Conservation (phyloP, 2,329 filamentous ascomycete species). For the Moelleriella libera region DNA sequence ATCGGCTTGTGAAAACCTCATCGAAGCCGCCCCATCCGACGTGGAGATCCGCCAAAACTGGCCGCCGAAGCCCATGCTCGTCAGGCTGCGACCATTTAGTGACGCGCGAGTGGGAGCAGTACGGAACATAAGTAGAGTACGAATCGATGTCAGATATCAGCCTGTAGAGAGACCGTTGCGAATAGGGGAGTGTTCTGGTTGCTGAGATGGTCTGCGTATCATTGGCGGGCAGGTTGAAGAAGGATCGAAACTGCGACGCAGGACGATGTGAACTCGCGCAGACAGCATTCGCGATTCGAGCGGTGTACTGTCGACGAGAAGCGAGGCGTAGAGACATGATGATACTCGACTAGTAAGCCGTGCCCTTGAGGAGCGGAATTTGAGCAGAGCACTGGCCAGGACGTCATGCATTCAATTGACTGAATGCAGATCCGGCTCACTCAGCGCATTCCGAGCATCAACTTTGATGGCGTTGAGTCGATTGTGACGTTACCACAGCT, state of each 20-base stretch:
- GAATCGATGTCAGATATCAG: conserved; percentile 79
- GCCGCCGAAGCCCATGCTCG: conserved; percentile 39
- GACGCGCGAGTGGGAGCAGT: conserved; percentile 66
- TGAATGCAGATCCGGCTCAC: too few species aligned
- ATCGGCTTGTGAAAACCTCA: conserved; percentile 67
- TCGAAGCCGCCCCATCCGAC: conserved; percentile 76
- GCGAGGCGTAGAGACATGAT: not conserved
- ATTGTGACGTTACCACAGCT: too few species aligned
- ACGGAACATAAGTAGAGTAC: conserved; percentile 83
- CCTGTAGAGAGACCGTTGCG: conserved; percentile 56
- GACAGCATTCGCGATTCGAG: not conserved
- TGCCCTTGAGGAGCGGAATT: too few species aligned
- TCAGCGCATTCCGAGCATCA: too few species aligned
- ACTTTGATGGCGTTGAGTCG: too few species aligned
- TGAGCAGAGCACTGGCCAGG: not conserved
- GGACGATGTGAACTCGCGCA: conserved; percentile 2
- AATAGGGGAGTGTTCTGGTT: conserved; percentile 63
- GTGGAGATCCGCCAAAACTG: conserved; percentile 62
- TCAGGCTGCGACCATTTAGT: conserved; percentile 55
- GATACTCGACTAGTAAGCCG: too few species aligned
- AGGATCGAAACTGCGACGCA: conserved; percentile 1
- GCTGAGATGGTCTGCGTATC: conserved; percentile 54
- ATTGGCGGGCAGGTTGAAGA: conserved; percentile 9
- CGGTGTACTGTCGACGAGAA: not conserved
- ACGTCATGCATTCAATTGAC: not conserved